Percentiles rank a stretch among this genome's conserved stretches.
These are phyloP conservation scores for Ligustrum vulgare DNA, from an alignment of 257 asterid species.

Conservation along the genomic window DNA sequence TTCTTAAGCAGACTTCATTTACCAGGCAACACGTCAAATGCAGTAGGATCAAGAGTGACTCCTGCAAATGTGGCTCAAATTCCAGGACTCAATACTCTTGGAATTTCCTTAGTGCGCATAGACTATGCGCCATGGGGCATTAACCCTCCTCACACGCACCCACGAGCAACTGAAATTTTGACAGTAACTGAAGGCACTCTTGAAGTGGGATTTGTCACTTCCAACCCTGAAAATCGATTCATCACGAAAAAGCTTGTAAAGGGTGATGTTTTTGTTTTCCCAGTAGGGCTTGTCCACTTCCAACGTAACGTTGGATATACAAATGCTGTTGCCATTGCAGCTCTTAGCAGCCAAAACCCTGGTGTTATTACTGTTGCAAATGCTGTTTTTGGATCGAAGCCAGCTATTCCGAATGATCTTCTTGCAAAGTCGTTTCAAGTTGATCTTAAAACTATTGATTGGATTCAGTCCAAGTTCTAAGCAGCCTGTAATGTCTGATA, in stretches of 20 bases:
- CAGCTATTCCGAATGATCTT: slow-evolving; percentile 32
- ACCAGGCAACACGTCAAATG: slow-evolving; percentile 32
- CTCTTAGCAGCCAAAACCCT: slow-evolving; percentile 45
- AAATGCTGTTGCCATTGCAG: slow-evolving; percentile 35
- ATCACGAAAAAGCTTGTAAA: slow-evolving; percentile 25
- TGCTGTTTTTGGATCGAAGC: slow-evolving; percentile 45
- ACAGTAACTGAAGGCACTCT: slow-evolving; percentile 33
- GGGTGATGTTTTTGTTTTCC: slow-evolving; percentile 50
- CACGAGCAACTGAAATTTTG: slow-evolving; percentile 45
- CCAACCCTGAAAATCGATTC: slow-evolving; percentile 37
- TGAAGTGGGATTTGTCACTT: slow-evolving; percentile 45
- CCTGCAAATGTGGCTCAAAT: slow-evolving; percentile 33
- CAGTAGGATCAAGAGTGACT: slow-evolving; percentile 39
- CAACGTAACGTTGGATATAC: slow-evolving; percentile 30
- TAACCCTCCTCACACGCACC: slow-evolving; percentile 34
- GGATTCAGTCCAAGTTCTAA: slow-evolving; percentile 36
- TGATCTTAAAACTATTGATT: slow-evolving; percentile 26
- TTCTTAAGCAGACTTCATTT: slow-evolving; percentile 36
- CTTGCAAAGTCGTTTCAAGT: slow-evolving; percentile 44
- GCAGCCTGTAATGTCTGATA: background rate
- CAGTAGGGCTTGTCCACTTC: slow-evolving; percentile 42
- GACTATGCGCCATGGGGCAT: slow-evolving; percentile 43
- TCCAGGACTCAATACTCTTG: slow-evolving; percentile 52
- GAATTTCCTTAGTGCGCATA: slow-evolving; percentile 43
- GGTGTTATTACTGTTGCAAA: slow-evolving; percentile 36